phyloP scores from a whole-genome alignment of 2,329 filamentous ascomycete species.

The Colletotrichum sublineola region DNA sequence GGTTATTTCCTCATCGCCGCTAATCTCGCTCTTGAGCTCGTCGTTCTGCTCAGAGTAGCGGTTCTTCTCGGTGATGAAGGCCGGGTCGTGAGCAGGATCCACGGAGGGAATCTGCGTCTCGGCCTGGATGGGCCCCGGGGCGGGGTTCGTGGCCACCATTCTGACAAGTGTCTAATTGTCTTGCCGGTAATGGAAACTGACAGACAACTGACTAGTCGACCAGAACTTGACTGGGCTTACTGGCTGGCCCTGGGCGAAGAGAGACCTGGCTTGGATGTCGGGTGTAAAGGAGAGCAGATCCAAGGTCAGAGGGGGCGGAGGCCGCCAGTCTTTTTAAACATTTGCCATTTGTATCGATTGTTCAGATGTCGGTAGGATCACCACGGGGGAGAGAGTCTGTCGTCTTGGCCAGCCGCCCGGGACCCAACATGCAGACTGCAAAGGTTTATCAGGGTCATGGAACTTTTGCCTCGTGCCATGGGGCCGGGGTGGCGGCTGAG shows the following conservation, averaged over 20 bases:
- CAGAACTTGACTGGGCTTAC: slow-evolving; percentile 21
- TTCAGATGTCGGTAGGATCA: neutral
- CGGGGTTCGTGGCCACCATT: slow-evolving; percentile 27
- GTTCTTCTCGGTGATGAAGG: slow-evolving; percentile 27
- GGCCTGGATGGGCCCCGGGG: slow-evolving; percentile 31
- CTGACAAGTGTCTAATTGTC: slow-evolving; percentile 3
- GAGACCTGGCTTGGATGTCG: slow-evolving; percentile 30
- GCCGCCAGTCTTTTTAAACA: slow-evolving; percentile 16
- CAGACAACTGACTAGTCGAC: slow-evolving; percentile 10
- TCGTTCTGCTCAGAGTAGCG: slow-evolving; percentile 33
- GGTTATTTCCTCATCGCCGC: slow-evolving; percentile 49
- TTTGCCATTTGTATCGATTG: neutral
- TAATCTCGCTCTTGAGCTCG: slow-evolving; percentile 39
- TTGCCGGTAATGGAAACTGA: slow-evolving; percentile 10
- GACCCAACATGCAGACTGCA: neutral
- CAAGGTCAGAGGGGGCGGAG: neutral
- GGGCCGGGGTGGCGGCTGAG: slow-evolving; percentile 25
- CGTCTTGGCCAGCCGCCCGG: neutral
- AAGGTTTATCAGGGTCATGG: slow-evolving; percentile 16
- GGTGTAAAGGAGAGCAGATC: neutral
- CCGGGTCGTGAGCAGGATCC: slow-evolving; percentile 30
- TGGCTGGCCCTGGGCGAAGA: slow-evolving; percentile 30
- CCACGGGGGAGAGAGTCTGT: too few species aligned
- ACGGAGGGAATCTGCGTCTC: slow-evolving; percentile 28
- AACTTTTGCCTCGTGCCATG: slow-evolving; percentile 33